Base-by-base conservation (phyloP, 169 alveolate species). In the Cryptosporidium ubiquitum region DNA sequence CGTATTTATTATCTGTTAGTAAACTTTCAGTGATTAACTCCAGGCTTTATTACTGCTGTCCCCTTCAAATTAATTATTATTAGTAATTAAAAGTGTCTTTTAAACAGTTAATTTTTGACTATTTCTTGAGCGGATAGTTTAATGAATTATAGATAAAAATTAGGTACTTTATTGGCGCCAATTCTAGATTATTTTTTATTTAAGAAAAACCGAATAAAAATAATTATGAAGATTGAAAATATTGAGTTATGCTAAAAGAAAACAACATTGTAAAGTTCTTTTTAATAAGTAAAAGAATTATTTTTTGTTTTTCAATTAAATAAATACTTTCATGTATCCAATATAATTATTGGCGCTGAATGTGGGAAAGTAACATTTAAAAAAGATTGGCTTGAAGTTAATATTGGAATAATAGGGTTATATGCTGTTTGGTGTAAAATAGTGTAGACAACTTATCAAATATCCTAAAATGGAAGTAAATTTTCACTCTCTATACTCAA, bases 401-500 rank as follows among this genome's bases (percentile, higher is more conserved):
- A 31, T 20, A 9, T 64, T 14, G 49, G 14, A 64, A 12, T 33
- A 37, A 58, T n/a, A 20, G 6, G n/a, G 20, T 5, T 58, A 2
- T 23, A 23, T 20, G n/a, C 3, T 58, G 33, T 58, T 29, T 29
- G 37, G 42, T 64, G 51, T n/a, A 35, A 31, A 26, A 6, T 23
- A 14, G 71, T 20, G 40, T 26, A 29, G 10, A 14, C 23, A n/a
- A 14, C 49, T 2, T 14, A 35, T 64, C 10, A 20, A 26, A 20
- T n/a, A 35, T 10, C 52, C 23, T 47, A 16, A 31, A 69, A 52
- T 73, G 52, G 85, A 73, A 20, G 70, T 79, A 49, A 18, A 49
- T 42, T 79, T 61, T 29, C 89, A 79, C 31, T 20, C 89, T 37
- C 66, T 42, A 23, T 79, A 79, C 68, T 79, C 89, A 29, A 58